A percentile compares a stretch with the other conserved stretches of the same genome.
Evolutionary conservation across 1,284 basidiomycete species (phyloP).

Genomic region (Marasmius sp.): DNA sequence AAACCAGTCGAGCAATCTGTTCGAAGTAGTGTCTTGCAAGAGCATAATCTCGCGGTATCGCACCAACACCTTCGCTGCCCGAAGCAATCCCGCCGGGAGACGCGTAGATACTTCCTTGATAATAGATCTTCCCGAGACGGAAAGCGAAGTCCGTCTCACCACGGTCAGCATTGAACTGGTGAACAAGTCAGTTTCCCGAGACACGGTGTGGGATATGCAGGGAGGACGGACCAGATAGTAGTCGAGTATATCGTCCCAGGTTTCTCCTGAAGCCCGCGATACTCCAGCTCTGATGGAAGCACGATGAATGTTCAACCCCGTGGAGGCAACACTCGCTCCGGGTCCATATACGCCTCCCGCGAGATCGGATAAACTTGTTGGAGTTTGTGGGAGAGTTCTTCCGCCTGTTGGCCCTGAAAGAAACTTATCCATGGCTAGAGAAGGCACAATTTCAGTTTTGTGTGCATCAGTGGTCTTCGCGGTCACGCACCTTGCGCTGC

Average conservation of each 20-base stretch:
- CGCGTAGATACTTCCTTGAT: conserved; percentile 86
- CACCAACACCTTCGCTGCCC: conserved; percentile 85
- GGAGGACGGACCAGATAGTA: conserved; percentile 72
- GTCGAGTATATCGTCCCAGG: conserved; percentile 90
- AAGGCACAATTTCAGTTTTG: not conserved
- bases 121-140: conserved; percentile 89
- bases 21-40: conserved; percentile 82
- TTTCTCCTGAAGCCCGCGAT: conserved; percentile 83
- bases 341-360: conserved; percentile 91
- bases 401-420: conserved; percentile 90
- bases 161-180: conserved; percentile 88
- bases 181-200: conserved; percentile 8
- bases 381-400: conserved; percentile 78
- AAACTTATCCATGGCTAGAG: conserved; percentile 72
- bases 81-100: conserved; percentile 74
- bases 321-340: conserved; percentile 89
- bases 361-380: conserved; percentile 86
- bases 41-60: conserved; percentile 72
- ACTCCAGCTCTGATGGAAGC: conserved; percentile 84
- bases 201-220: not conserved
- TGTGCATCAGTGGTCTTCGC: not conserved
- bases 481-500: conserved; percentile 70
- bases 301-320: conserved; percentile 67
- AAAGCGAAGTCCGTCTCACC: conserved; percentile 85
- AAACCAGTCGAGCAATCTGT: conserved; percentile 76